These are phyloP conservation scores for Schizothecium vesticola DNA, from an alignment of 495 filamentous ascomycete genomes.

Conservation along the genomic window DNA sequence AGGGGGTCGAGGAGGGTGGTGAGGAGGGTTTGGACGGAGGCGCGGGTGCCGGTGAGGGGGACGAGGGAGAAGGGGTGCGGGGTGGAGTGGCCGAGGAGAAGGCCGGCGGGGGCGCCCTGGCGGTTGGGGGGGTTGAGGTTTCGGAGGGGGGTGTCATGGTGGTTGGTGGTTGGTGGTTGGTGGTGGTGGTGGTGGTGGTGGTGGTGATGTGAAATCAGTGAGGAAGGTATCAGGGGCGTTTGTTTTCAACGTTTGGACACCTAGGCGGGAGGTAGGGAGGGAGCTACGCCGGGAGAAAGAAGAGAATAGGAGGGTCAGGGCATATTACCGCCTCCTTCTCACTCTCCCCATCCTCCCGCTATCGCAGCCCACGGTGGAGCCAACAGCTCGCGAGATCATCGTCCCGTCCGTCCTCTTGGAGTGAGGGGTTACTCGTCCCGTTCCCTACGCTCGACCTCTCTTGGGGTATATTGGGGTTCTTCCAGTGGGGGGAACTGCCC, in stretches of 20 bases:
- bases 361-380: neutral
- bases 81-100: constrained; percentile 46
- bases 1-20: constrained; percentile 57
- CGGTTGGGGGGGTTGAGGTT: neutral
- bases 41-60: constrained; percentile 37
- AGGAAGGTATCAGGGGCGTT: neutral
- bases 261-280: neutral
- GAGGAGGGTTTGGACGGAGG: constrained; percentile 55
- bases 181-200: neutral
- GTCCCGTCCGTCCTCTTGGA: neutral
- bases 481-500: neutral
- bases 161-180: neutral
- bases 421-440: neutral
- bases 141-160: neutral
- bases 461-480: neutral
- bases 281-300: neutral
- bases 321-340: neutral
- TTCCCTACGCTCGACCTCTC: neutral
- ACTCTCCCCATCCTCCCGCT: neutral
- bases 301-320: neutral
- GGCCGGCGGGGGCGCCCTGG: constrained; percentile 31
- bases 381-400: neutral
- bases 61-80: constrained; percentile 48
- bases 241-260: neutral
- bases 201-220: neutral